Evolutionary conservation across 768 basidiomycete species (phyloP).

Genomic region (Agrocybe pediades): DNA sequence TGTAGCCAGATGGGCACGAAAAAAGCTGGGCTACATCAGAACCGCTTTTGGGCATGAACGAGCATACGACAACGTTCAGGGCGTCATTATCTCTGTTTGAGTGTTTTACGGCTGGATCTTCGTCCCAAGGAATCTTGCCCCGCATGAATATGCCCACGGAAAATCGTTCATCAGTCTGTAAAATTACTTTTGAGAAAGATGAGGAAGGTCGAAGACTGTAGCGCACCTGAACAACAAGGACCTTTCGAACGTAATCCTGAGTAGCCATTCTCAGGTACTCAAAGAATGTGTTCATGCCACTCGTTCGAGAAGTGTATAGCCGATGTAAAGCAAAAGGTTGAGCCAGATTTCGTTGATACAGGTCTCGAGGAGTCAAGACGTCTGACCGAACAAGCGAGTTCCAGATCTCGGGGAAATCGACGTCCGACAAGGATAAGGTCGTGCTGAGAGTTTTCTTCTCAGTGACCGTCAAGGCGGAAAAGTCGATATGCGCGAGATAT

Average conservation of each 20-base stretch:
- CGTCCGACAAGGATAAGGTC: slow-evolving; percentile 38
- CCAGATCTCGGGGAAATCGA: slow-evolving; percentile 55
- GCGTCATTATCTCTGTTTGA: slow-evolving; percentile 11
- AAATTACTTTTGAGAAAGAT: neutral
- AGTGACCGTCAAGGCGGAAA: slow-evolving; percentile 51
- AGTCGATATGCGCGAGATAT: slow-evolving; percentile 54
- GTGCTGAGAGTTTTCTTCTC: slow-evolving; percentile 56
- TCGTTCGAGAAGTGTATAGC: slow-evolving; percentile 56
- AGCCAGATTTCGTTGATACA: slow-evolving; percentile 51
- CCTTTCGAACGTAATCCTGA: slow-evolving; percentile 57
- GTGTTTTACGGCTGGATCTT: slow-evolving; percentile 56
- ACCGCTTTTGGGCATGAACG: slow-evolving; percentile 58
- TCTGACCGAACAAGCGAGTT: slow-evolving; percentile 66
- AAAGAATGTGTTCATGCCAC: slow-evolving; percentile 60
- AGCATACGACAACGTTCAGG: slow-evolving; percentile 57
- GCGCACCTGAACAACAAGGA: slow-evolving; percentile 58
- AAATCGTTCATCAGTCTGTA: slow-evolving; percentile 62
- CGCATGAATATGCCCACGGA: slow-evolving; percentile 65
- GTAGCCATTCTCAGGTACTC: slow-evolving; percentile 58
- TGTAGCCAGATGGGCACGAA: slow-evolving; percentile 54
- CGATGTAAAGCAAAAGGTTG: slow-evolving; percentile 60
- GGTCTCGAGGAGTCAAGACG: slow-evolving; percentile 50
- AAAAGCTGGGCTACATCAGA: slow-evolving; percentile 48
- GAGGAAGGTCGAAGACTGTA: neutral
- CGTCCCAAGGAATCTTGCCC: slow-evolving; percentile 58